Evolutionary conservation across 225 moss, liverwort and hornwort species (phyloP), one percentile per base, ranked within the genome.

Genomic region (Sphagnum contortum): DNA sequence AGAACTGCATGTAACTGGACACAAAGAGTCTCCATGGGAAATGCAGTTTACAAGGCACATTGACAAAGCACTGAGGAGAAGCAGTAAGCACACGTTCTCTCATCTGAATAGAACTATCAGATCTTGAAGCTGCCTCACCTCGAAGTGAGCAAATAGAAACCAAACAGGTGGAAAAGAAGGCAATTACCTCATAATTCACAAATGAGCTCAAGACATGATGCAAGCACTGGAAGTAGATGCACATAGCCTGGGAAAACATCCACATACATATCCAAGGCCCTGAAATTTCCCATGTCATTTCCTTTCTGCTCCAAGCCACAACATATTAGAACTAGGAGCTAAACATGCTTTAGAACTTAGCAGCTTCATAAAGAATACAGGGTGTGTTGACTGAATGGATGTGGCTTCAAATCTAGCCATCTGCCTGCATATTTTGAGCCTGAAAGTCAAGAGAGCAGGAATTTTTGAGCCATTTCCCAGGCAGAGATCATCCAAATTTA

Each of bases 201-300:
- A 11, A 90, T 70, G 50, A 70, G 62, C 50, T 78, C 73, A 55
- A 90, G 76, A 72, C 70, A 82, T 57, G 45, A 66, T 49, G 65
- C 68, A 8, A 90, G 76, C 67, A 78, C 74, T 45, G 82, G 80
- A 47, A 76, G 70, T 62, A 90, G 80, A 73, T 64, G 71, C 67
- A 55, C 67, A 55, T 90, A 90, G 64, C 84, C 76, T 46, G 84
- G 84, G 61, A 74, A 87, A 45, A 84, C 87, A 71, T 87, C 87
- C 64, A 87, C 80, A 47, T 80, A 80, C 62, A 87, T 60, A 58
- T 82, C 82, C 29, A 90, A 76, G 13, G 82, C 75, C 72, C 89
- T 90, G 64, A 90, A 90, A 48, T 82, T 90, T 57, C 89, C 89
- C 71, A 80, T 64, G 67, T 87, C 80, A 69, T 87, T 87, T 77